phyloP scores from a whole-genome alignment of 2,329 filamentous ascomycete genomes.

The Fusarium oligoseptatum region DNA sequence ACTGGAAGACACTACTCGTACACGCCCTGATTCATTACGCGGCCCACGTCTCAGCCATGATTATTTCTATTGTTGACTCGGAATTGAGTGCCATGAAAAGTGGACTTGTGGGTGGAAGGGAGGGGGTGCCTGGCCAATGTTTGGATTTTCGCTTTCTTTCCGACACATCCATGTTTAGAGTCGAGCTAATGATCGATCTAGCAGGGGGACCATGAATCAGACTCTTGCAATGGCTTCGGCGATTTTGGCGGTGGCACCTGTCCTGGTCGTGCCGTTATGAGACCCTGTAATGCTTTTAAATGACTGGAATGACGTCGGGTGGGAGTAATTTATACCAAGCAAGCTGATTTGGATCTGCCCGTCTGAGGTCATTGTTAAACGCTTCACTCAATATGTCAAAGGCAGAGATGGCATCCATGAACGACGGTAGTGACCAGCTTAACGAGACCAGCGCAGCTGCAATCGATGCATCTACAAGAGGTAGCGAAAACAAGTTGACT shows the following conservation, averaged over 20 bases:
- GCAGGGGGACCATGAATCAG: background rate
- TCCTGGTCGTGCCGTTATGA: background rate
- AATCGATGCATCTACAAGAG: conserved; percentile 3
- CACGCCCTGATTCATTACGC: background rate
- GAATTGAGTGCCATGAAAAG: background rate
- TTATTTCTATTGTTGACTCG: background rate
- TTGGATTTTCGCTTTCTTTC: background rate
- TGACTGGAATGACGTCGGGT: background rate
- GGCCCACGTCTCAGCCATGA: background rate
- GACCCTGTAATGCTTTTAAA: background rate
- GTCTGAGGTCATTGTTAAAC: background rate
- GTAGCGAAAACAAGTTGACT: background rate
- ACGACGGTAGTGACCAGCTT: background rate
- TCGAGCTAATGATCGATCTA: background rate
- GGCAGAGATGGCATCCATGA: background rate
- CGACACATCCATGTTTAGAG: background rate
- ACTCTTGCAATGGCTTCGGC: background rate
- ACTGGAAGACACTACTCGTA: background rate
- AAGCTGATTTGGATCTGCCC: background rate
- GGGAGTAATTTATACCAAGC: background rate
- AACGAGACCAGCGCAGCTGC: background rate
- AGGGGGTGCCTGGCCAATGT: background rate
- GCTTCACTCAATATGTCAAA: background rate
- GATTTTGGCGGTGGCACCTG: background rate
- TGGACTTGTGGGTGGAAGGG: background rate